Evolutionary conservation across 2,329 filamentous ascomycete genomes (phyloP).

Genomic region (Paraphoma chrysanthemicola): DNA sequence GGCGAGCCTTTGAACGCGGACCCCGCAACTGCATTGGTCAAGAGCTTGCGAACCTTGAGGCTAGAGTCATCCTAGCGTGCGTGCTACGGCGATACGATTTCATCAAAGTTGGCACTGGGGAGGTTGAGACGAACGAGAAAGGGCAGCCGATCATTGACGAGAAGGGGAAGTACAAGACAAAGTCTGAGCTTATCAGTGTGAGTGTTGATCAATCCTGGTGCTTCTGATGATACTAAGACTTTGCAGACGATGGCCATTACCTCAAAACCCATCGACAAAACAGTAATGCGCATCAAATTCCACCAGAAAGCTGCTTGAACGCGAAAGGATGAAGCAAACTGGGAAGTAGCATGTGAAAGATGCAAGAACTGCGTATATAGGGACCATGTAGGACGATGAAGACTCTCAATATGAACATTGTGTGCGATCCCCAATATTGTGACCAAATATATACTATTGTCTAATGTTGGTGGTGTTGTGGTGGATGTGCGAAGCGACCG

Average conservation of each 20-base stretch:
- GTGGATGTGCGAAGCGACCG: not conserved
- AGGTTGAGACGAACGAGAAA: conserved; percentile 30
- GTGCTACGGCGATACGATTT: conserved; percentile 43
- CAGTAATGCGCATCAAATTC: conserved; percentile 36
- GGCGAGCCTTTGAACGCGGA: conserved; percentile 63
- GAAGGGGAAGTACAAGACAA: conserved; percentile 37
- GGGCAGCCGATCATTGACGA: conserved; percentile 33
- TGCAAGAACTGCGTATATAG: too few relatives aligned
- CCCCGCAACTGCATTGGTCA: conserved; percentile 65
- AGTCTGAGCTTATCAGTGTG: conserved; percentile 43
- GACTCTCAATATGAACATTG: too few relatives aligned
- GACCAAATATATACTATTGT: too few relatives aligned
- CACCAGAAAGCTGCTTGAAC: not conserved
- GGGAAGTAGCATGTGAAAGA: not conserved
- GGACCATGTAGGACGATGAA: too few relatives aligned
- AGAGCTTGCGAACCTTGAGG: conserved; percentile 62
- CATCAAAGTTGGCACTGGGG: conserved; percentile 43
- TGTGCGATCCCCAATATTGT: too few relatives aligned
- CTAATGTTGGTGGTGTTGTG: too few relatives aligned
- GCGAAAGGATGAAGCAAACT: not conserved
- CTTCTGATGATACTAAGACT: conserved; percentile 8
- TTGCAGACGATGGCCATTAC: conserved; percentile 38
- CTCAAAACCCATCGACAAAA: conserved; percentile 40
- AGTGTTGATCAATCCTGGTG: conserved; percentile 6
- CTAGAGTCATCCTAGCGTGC: conserved; percentile 58